Evolutionary conservation across 2,329 filamentous ascomycete species (phyloP).

Genomic region (Trichothecium sympodiale): DNA sequence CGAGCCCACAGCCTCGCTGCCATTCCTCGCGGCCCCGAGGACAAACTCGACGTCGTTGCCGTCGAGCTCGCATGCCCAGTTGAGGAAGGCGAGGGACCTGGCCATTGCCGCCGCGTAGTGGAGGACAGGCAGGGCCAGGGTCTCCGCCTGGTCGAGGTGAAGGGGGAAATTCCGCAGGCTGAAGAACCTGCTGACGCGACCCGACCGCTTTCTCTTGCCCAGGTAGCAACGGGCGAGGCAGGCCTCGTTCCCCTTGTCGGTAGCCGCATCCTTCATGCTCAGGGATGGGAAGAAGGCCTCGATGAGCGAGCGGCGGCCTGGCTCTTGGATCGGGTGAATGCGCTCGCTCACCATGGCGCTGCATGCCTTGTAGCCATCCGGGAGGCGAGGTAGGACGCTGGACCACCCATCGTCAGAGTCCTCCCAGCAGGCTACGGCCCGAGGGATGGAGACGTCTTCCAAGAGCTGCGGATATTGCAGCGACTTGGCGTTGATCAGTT

Average conservation of each 20-base stretch:
- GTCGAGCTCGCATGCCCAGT: slow-evolving; percentile 36
- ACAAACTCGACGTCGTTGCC: slow-evolving; percentile 47
- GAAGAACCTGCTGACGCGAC: slow-evolving; percentile 12
- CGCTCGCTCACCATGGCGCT: slow-evolving; percentile 10
- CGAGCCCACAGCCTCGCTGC: slow-evolving; percentile 6
- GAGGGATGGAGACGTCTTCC: neutral
- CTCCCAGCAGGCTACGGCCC: neutral
- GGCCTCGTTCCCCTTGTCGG: neutral
- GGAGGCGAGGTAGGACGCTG: slow-evolving; percentile 5
- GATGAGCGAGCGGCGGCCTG: slow-evolving; percentile 5
- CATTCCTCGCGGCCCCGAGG: slow-evolving; percentile 19
- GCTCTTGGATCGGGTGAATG: slow-evolving; percentile 7
- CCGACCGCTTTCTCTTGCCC: neutral
- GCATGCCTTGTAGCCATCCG: slow-evolving; percentile 6
- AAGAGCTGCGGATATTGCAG: neutral
- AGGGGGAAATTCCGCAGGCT: slow-evolving; percentile 38
- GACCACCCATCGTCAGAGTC: slow-evolving; percentile 1
- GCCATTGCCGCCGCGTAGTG: slow-evolving; percentile 35
- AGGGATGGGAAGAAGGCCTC: slow-evolving; percentile 5
- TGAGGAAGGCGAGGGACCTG: slow-evolving; percentile 35
- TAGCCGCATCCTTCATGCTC: neutral
- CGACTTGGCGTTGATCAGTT: neutral
- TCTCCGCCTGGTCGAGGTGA: slow-evolving; percentile 36
- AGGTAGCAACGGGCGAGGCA: slow-evolving; percentile 5
- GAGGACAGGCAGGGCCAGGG: slow-evolving; percentile 20